Evolutionary conservation across 2,329 filamentous ascomycete species (phyloP).

Genomic region (Fusarium setosum): DNA sequence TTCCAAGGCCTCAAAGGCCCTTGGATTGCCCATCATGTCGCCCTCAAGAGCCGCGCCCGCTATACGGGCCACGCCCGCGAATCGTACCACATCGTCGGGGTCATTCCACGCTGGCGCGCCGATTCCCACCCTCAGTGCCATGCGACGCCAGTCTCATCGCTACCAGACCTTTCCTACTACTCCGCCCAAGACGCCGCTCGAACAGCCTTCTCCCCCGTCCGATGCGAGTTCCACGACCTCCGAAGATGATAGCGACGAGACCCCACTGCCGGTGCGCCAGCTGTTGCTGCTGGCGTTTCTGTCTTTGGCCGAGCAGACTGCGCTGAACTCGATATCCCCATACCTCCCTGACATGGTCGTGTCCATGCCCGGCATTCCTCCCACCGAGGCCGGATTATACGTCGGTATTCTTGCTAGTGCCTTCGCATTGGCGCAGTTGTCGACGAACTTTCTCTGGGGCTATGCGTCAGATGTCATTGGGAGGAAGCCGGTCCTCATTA

Average conservation of each 20-base stretch:
- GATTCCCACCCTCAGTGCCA: slow-evolving; percentile 52
- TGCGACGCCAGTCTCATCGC: slow-evolving; percentile 62
- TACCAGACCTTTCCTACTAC: slow-evolving; percentile 87
- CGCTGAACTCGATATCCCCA: slow-evolving; percentile 94
- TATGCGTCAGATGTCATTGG: slow-evolving; percentile 73
- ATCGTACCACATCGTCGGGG: slow-evolving; percentile 51
- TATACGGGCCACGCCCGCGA: slow-evolving; percentile 14
- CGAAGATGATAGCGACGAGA: slow-evolving; percentile 61
- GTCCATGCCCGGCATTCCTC: slow-evolving; percentile 83
- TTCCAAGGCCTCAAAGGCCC: background rate
- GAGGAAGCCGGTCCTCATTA: slow-evolving; percentile 78
- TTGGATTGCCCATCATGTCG: slow-evolving; percentile 30
- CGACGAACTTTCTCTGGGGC: slow-evolving; percentile 80
- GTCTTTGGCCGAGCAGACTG: slow-evolving; percentile 93
- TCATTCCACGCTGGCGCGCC: slow-evolving; percentile 66
- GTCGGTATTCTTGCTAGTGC: slow-evolving; percentile 90
- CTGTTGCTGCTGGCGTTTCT: slow-evolving; percentile 88
- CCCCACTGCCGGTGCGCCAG: slow-evolving; percentile 85
- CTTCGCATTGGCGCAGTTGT: slow-evolving; percentile 92
- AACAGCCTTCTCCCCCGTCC: slow-evolving; percentile 50
- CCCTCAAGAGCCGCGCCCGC: slow-evolving; percentile 19
- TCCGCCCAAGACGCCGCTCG: slow-evolving; percentile 74
- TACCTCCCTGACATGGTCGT: slow-evolving; percentile 95
- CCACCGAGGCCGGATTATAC: slow-evolving; percentile 81
- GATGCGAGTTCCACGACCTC: slow-evolving; percentile 42